Percentiles rank a stretch among this genome's conserved stretches.
phyloP scores from a whole-genome alignment of 108 stramenopile genomes.

The Skeletonema tropicum region DNA sequence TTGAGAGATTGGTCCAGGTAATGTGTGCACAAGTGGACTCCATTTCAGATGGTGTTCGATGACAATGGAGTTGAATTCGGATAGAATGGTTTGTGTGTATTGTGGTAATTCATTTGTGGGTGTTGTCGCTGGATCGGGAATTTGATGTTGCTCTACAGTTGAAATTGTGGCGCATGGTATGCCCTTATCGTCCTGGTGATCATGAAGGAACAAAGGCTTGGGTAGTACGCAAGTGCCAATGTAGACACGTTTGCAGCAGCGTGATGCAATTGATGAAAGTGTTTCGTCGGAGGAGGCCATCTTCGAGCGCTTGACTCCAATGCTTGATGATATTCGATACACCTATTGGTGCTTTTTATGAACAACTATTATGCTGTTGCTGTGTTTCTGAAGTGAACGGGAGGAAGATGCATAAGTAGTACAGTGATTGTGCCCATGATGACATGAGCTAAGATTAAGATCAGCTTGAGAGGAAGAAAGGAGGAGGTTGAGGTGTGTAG shows the following conservation, averaged over 20 bases:
- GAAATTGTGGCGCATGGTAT: conserved; percentile 23
- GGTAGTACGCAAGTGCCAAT: conserved; percentile 83
- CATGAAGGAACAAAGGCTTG: conserved; percentile 61
- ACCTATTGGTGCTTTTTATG: no score
- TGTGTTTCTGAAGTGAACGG: no score
- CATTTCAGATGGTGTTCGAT: conserved; percentile 93
- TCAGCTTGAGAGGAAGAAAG: no score
- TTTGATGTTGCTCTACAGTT: conserved; percentile 22
- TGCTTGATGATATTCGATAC: no score
- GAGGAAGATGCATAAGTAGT: no score
- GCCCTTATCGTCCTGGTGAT: conserved; percentile 12
- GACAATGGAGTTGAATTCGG: conserved; percentile 92
- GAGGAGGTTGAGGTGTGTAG: no score
- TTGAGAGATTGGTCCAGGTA: conserved; percentile 69
- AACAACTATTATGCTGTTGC: no score
- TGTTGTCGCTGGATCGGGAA: conserved; percentile 3
- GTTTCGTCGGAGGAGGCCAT: background rate
- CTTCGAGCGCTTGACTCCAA: background rate
- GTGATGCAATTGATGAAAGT: conserved; percentile 8
- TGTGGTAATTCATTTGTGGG: conserved; percentile 9
- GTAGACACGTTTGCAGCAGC: conserved; percentile 73
- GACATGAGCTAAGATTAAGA: no score
- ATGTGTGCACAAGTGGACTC: conserved; percentile 68
- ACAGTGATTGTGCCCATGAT: no score
- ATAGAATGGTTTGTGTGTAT: conserved; percentile 59